Percentiles rank a stretch among this genome's conserved stretches.
Evolutionary conservation across 495 filamentous ascomycete genomes (phyloP).

Genomic region (Podospora tetraspora): DNA sequence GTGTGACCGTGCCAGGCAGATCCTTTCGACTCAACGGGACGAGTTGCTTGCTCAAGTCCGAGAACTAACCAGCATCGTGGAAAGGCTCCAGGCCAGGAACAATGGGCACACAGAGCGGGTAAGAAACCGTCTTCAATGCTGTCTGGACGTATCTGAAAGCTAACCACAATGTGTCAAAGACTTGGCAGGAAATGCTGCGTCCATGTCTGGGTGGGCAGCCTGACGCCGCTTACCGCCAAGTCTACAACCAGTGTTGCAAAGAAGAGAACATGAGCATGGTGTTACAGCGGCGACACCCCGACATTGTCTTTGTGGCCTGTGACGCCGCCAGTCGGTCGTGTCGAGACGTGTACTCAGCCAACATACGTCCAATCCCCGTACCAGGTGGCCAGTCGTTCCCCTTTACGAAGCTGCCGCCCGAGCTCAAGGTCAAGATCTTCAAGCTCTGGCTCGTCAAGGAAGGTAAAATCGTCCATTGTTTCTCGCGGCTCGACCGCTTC

Average conservation of each 20-base stretch:
- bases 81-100: not conserved
- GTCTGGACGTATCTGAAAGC: not conserved
- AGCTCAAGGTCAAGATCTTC: slow-evolving; percentile 31
- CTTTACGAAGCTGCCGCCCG: slow-evolving; percentile 28
- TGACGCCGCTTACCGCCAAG: not conserved
- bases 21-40: not conserved
- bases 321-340: not conserved
- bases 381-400: slow-evolving; percentile 10
- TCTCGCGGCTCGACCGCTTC: slow-evolving; percentile 36
- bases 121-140: not conserved
- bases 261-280: slow-evolving; percentile 35
- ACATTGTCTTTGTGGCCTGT: slow-evolving; percentile 16
- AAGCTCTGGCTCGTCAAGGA: slow-evolving; percentile 23
- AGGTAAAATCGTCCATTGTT: slow-evolving; percentile 29
- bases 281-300: slow-evolving; percentile 23
- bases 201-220: not conserved
- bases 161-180: not conserved
- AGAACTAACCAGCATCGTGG: not conserved
- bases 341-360: not conserved
- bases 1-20: not conserved
- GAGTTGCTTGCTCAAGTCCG: not conserved
- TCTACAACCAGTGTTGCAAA: slow-evolving; percentile 23
- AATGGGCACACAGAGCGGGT: not conserved
- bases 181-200: not conserved
- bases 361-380: not conserved